Percentiles rank a stretch among this genome's conserved stretches.
These are phyloP conservation scores for Geosmithia flava DNA, from an alignment of 2,329 filamentous ascomycete species.

Conservation along the genomic window DNA sequence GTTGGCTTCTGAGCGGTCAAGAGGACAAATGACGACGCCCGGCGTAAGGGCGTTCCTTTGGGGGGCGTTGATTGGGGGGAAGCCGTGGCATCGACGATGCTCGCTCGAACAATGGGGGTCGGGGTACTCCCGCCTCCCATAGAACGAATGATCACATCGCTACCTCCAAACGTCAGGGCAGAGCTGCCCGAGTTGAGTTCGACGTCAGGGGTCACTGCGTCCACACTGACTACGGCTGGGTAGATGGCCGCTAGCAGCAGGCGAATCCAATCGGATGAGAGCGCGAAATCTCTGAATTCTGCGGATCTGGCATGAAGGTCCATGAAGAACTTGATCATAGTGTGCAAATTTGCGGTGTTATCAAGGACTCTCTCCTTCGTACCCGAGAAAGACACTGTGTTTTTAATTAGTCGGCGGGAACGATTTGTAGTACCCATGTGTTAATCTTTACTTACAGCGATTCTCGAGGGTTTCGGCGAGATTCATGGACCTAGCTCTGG, in stretches of 20 bases:
- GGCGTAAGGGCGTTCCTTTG: conserved; percentile 52
- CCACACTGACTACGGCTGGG: conserved; percentile 76
- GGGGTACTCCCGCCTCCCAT: conserved; percentile 39
- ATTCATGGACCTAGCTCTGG: conserved; percentile 52
- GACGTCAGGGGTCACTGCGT: conserved; percentile 69
- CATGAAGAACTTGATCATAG: conserved; percentile 66
- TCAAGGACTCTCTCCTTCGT: conserved; percentile 31
- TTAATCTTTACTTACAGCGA: conserved; percentile 27
- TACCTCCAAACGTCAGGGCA: conserved; percentile 71
- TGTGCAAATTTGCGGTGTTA: conserved; percentile 57
- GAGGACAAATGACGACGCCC: conserved; percentile 85
- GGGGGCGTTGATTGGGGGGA: conserved; percentile 32
- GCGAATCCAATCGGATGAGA: conserved; percentile 70
- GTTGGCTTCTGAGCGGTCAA: conserved; percentile 58
- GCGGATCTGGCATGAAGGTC: conserved; percentile 66
- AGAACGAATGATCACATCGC: conserved; percentile 72
- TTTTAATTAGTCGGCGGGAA: neutral
- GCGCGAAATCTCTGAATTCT: conserved; percentile 72
- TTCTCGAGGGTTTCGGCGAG: conserved; percentile 45
- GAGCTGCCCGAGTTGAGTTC: conserved; percentile 80
- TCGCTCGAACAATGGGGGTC: conserved; percentile 61
- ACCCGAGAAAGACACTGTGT: conserved; percentile 15
- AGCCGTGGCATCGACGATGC: conserved; percentile 38
- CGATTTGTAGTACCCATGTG: neutral
- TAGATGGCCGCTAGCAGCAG: conserved; percentile 71